Evolutionary conservation across 192 early-diverging fungal genomes (phyloP).

Genomic region (Rhizophagus sp.): DNA sequence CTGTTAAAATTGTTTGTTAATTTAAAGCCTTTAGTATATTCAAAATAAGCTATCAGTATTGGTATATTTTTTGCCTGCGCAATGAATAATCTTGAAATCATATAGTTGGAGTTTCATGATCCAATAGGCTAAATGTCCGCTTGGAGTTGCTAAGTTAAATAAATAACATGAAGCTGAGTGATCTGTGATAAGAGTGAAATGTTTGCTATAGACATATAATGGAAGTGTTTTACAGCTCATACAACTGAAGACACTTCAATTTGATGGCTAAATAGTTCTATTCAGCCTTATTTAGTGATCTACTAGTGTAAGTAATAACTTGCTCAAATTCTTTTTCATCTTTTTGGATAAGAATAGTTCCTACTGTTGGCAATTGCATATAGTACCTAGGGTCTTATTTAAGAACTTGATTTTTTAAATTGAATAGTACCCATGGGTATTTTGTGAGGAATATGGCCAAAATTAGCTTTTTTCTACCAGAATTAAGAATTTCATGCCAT

Average conservation of each 20-base stretch:
- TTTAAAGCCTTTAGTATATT: neutral
- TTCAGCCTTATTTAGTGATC: neutral
- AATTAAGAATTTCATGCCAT: too few species aligned
- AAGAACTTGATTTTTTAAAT: too few species aligned
- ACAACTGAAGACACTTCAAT: slow-evolving; percentile 14
- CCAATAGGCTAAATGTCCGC: neutral
- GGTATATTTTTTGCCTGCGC: neutral
- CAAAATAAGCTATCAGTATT: neutral
- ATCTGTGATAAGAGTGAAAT: neutral
- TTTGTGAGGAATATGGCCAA: too few species aligned
- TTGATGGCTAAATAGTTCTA: neutral
- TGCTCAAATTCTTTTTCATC: neutral
- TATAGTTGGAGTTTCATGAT: neutral
- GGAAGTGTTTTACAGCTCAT: slow-evolving; percentile 33
- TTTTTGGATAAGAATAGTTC: neutral
- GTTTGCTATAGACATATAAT: slow-evolving; percentile 31
- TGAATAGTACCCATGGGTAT: too few species aligned
- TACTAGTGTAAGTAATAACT: neutral
- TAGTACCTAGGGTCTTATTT: too few species aligned
- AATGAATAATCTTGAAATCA: neutral
- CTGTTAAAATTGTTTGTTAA: too few species aligned
- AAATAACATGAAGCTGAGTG: neutral
- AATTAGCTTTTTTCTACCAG: too few species aligned
- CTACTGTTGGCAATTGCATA: too few species aligned
- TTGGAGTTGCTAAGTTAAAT: neutral